Percentiles rank a stretch among this genome's conserved stretches.
phyloP scores from a whole-genome alignment of 495 filamentous ascomycete species.

The Tuber calosporum region DNA sequence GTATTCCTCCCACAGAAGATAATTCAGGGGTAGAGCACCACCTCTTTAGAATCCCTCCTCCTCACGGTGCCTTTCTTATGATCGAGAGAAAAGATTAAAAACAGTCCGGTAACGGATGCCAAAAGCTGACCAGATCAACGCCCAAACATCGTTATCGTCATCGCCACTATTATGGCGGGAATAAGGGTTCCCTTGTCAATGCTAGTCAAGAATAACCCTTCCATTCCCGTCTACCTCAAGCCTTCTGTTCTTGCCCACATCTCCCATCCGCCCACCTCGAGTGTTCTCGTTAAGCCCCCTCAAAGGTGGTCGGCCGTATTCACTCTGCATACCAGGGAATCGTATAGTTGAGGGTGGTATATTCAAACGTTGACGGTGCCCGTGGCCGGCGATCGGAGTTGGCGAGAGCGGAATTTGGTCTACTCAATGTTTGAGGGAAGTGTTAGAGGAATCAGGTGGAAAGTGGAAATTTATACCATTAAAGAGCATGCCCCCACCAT shows the following conservation, averaged over 20 bases:
- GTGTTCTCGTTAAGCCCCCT: neutral
- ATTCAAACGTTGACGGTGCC: constrained; percentile 34
- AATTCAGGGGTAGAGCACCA: neutral
- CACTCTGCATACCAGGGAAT: neutral
- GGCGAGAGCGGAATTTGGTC: constrained; percentile 4
- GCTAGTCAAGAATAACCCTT: neutral
- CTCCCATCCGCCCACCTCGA: neutral
- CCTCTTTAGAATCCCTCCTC: neutral
- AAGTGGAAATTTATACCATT: neutral
- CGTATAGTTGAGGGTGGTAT: neutral
- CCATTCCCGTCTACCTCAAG: constrained; percentile 5
- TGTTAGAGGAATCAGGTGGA: neutral
- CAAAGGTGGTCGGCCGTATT: neutral
- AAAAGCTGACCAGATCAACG: neutral
- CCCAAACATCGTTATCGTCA: too few relatives aligned
- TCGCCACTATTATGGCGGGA: neutral
- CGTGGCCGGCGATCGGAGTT: constrained; percentile 22
- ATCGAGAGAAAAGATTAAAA: neutral
- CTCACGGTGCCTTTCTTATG: neutral
- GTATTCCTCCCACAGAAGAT: neutral
- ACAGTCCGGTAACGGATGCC: neutral
- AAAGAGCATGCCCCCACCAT: neutral
- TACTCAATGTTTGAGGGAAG: neutral
- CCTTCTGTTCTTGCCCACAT: constrained; percentile 2
- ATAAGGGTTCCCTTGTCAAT: neutral